Conservation (phyloP, 345 rosid genomes). For the Syzygium jambos region DNA sequence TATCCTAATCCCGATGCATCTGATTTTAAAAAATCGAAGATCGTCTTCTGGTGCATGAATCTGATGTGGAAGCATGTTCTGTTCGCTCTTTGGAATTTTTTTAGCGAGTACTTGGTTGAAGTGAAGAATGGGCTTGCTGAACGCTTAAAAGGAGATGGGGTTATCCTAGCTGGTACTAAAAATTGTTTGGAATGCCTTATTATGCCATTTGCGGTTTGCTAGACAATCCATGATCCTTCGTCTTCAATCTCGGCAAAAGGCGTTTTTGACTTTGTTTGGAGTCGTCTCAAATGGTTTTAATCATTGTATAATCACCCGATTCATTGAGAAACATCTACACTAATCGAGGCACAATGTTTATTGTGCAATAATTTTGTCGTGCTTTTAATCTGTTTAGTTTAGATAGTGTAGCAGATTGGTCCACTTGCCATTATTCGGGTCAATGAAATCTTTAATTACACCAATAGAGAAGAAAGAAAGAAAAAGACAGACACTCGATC, state of each 20-base stretch:
- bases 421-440: too few species aligned
- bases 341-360: too few species aligned
- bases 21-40: neutral
- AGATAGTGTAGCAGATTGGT: too few species aligned
- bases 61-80: neutral
- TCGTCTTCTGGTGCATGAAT: neutral
- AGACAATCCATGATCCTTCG: neutral
- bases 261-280: neutral
- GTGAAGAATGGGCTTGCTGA: neutral
- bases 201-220: neutral
- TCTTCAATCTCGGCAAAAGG: neutral
- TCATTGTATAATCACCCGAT: neutral
- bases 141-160: neutral
- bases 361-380: too few species aligned
- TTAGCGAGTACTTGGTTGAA: accelerated
- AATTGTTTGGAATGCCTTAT: neutral
- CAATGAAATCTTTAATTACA: too few species aligned
- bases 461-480: too few species aligned
- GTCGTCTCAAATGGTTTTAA: neutral
- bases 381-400: too few species aligned
- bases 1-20: neutral
- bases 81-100: neutral
- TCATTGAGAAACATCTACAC: neutral
- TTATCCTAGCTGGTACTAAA: neutral
- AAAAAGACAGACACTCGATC: too few species aligned